phyloP scores from a whole-genome alignment of 805 yeast genomes.

The Debaryomyces maramus region DNA sequence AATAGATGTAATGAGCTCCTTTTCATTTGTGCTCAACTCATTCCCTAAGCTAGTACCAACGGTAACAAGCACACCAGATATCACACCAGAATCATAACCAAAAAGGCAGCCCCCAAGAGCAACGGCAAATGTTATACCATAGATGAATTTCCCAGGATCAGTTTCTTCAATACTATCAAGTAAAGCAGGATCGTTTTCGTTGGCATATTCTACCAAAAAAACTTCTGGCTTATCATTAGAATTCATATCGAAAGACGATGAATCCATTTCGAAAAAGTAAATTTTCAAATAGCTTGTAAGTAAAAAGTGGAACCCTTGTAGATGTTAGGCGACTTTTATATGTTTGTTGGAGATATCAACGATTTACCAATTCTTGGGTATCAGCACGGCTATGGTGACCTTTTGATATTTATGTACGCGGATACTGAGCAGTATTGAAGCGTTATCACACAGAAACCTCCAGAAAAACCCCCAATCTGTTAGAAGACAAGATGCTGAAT shows the following conservation, averaged over 20 bases:
- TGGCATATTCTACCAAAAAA: conserved; percentile 2
- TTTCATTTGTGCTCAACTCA: conserved; percentile 12
- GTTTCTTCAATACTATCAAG: conserved; percentile 5
- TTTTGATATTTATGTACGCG: neutral
- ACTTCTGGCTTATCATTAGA: neutral
- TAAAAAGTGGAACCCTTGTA: conserved; percentile 1
- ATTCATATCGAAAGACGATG: neutral
- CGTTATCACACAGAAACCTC: neutral
- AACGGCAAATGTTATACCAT: conserved; percentile 17
- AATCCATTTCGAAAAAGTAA: neutral
- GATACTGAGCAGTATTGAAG: conserved; percentile 1
- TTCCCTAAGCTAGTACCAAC: conserved; percentile 2
- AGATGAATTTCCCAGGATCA: conserved; percentile 3
- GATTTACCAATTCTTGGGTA: conserved; percentile 1
- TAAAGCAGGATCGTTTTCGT: conserved; percentile 1
- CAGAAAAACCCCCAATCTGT: conserved; percentile 1
- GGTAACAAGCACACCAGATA: conserved; percentile 33
- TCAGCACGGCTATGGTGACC: neutral
- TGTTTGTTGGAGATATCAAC: neutral
- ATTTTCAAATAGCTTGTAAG: neutral
- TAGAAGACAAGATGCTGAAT: neutral
- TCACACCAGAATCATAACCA: conserved; percentile 46
- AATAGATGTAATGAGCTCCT: conserved; percentile 20
- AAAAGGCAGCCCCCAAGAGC: conserved; percentile 43
- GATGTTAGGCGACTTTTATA: conserved; percentile 2